Conservation (phyloP, 257 asterid species). For the Cynanchum wilfordii region DNA sequence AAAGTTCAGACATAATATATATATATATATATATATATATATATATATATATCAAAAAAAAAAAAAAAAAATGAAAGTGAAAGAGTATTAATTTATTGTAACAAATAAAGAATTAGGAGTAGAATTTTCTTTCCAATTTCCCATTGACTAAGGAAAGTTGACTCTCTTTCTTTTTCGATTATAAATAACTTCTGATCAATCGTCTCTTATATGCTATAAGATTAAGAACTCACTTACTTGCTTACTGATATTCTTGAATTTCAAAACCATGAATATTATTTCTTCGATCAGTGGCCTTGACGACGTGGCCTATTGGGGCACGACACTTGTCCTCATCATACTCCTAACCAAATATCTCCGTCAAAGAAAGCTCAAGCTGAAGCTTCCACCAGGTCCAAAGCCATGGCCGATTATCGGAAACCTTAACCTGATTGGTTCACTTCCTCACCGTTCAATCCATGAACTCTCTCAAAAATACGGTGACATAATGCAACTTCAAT, state of each 20-base stretch:
- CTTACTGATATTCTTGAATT: no score
- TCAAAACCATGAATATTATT: slow-evolving; percentile 16
- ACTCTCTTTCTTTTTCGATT: not conserved
- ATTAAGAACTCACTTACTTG: not conserved
- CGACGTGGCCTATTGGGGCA: slow-evolving; percentile 22
- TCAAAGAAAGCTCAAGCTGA: slow-evolving; percentile 26
- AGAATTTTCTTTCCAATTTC: not conserved
- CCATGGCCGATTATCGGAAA: slow-evolving; percentile 50
- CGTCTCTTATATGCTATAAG: no score
- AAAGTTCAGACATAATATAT: no score
- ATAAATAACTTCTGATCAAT: not conserved
- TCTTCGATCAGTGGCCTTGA: slow-evolving; percentile 17
- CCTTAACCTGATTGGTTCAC: slow-evolving; percentile 33
- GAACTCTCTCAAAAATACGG: slow-evolving; percentile 34
- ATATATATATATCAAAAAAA: no score
- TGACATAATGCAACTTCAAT: slow-evolving; percentile 34
- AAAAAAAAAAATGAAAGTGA: no score
- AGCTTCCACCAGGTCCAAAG: slow-evolving; percentile 42
- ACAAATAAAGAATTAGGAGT: no score
- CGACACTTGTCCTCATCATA: slow-evolving; percentile 21
- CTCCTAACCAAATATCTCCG: slow-evolving; percentile 28
- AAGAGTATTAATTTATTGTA: no score
- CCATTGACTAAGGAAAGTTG: not conserved
- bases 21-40: no score
- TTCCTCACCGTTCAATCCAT: slow-evolving; percentile 39